Evolutionary conservation across 257 asterid genomes (phyloP).

Genomic region (Apocynum venetum): DNA sequence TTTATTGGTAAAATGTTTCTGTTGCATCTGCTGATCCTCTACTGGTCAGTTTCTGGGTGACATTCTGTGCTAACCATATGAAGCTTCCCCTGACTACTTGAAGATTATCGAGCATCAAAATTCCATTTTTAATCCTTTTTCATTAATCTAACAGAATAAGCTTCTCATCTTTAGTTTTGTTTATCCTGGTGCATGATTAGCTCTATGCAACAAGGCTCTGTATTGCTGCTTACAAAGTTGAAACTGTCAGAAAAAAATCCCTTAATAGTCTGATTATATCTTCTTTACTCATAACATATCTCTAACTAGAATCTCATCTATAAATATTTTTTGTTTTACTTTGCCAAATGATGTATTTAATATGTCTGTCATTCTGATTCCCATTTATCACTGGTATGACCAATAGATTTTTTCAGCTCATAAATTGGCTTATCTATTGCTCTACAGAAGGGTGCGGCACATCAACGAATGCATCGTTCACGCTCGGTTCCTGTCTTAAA

Average conservation of each 20-base stretch:
- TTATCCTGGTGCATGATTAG: background rate
- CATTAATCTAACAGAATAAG: background rate
- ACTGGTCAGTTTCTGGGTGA: background rate
- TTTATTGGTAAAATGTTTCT: background rate
- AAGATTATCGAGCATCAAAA: background rate
- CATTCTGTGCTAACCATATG: background rate
- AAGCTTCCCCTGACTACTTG: background rate
- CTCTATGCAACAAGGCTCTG: background rate
- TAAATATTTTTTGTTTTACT: background rate
- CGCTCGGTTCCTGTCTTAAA: conserved; percentile 67
- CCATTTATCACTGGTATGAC: background rate
- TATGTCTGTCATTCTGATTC: background rate
- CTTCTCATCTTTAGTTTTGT: background rate
- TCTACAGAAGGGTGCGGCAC: conserved; percentile 52
- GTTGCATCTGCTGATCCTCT: background rate
- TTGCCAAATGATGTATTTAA: background rate
- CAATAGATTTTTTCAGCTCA: background rate
- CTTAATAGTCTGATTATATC: background rate
- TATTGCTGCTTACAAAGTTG: background rate
- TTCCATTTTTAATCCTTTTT: background rate
- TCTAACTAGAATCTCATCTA: background rate
- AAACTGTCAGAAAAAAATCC: background rate
- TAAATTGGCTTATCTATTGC: conserved; percentile 10
- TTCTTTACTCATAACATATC: background rate
- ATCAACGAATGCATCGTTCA: conserved; percentile 69